A percentile compares a stretch with the other conserved stretches of the same genome.
These are phyloP conservation scores for Stentor roeselii DNA, from an alignment of 73 alveolate genomes.

Conservation along the genomic window DNA sequence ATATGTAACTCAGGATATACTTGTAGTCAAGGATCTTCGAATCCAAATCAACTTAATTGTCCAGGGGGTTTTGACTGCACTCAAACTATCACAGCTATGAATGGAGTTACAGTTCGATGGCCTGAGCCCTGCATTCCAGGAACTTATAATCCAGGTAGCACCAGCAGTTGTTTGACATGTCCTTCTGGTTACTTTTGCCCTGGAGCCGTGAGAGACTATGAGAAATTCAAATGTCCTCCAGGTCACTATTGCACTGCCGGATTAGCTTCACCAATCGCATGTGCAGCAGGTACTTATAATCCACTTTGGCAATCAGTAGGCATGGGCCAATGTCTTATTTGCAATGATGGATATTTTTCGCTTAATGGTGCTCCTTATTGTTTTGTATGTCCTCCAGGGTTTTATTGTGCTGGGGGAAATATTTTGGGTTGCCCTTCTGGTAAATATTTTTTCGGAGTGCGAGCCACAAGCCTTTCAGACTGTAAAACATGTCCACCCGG, in stretches of 20 bases:
- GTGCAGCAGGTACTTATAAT: background rate
- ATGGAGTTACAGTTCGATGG: background rate
- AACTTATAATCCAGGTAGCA: slow-evolving; percentile 34
- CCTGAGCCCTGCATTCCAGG: slow-evolving; percentile 35
- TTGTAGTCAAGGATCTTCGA: slow-evolving; percentile 42
- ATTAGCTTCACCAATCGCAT: background rate
- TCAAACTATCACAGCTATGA: too few relatives aligned
- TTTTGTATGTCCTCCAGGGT: slow-evolving; percentile 49
- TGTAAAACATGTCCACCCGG: slow-evolving; percentile 47
- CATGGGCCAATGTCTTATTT: slow-evolving; percentile 30
- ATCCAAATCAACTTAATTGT: slow-evolving; percentile 27
- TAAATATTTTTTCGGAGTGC: background rate
- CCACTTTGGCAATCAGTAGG: background rate
- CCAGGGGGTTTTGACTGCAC: slow-evolving; percentile 67
- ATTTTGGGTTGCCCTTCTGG: slow-evolving; percentile 4
- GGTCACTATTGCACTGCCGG: slow-evolving; percentile 68
- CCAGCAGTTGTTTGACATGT: slow-evolving; percentile 23
- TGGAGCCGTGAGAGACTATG: slow-evolving; percentile 43
- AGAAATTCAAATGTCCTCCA: slow-evolving; percentile 59
- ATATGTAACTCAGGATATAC: slow-evolving; percentile 33
- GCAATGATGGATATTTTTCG: slow-evolving; percentile 45
- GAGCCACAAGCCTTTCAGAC: background rate
- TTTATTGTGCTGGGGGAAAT: slow-evolving; percentile 34
- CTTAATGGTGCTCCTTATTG: background rate
- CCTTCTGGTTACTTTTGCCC: slow-evolving; percentile 39